These are phyloP conservation scores for Cryptococcus sp. DNA, from an alignment of 1,284 basidiomycete species.

Conservation along the genomic window DNA sequence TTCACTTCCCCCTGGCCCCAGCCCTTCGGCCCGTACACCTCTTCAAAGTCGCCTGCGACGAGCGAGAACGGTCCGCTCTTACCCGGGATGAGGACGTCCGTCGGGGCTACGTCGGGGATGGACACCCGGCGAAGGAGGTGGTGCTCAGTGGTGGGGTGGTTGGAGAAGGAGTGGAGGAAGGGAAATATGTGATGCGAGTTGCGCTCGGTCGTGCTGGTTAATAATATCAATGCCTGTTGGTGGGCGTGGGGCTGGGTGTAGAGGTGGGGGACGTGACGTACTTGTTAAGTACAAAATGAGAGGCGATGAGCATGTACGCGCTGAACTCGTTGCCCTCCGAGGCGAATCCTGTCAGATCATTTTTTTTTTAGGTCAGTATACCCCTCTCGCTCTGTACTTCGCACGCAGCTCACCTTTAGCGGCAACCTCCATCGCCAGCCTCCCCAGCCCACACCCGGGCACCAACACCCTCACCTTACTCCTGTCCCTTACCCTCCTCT, in stretches of 20 bases:
- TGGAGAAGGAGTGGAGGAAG: conserved; percentile 86
- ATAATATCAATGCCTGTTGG: neutral
- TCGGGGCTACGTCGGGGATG: conserved; percentile 80
- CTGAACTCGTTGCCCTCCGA: conserved; percentile 92
- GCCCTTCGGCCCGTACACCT: conserved; percentile 65
- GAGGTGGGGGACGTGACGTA: conserved; percentile 34
- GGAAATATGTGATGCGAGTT: conserved; percentile 75
- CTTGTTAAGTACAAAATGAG: conserved; percentile 77
- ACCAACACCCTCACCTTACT: conserved; percentile 68
- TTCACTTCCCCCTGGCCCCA: conserved; percentile 35
- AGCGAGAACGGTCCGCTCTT: conserved; percentile 61
- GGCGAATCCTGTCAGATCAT: conserved; percentile 61
- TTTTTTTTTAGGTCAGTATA: neutral
- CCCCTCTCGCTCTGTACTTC: no score
- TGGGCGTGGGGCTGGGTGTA: neutral
- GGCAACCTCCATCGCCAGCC: conserved; percentile 81
- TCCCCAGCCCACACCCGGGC: conserved; percentile 80
- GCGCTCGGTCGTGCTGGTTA: conserved; percentile 61
- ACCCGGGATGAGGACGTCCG: conserved; percentile 60
- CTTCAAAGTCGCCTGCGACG: conserved; percentile 89
- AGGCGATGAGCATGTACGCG: conserved; percentile 84
- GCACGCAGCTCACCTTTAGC: conserved; percentile 59
- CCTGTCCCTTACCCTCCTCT: conserved; percentile 12
- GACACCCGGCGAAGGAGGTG: conserved; percentile 64
- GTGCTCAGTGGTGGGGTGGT: conserved; percentile 58